Conservation (phyloP, 2,329 filamentous ascomycete species). For the Mollisia scopiformis region DNA sequence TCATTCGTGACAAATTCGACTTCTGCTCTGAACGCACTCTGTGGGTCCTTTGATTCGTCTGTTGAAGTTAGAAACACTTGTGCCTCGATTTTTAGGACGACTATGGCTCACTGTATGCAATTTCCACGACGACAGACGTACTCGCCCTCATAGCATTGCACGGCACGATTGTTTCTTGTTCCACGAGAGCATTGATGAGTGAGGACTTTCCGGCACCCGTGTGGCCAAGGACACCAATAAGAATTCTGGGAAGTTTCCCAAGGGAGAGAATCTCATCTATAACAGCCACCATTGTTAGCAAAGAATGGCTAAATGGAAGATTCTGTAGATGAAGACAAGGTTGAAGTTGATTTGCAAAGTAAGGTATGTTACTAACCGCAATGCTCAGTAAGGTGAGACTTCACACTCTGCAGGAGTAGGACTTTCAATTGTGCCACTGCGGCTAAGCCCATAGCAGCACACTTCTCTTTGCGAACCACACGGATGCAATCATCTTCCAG, state of each 20-base stretch:
- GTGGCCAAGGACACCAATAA: slow-evolving; percentile 24
- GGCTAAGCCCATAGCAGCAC: neutral
- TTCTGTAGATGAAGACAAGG: too few species aligned
- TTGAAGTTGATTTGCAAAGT: neutral
- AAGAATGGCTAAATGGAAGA: too few species aligned
- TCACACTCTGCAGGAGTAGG: neutral
- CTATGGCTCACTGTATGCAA: too few species aligned
- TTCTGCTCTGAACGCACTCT: slow-evolving; percentile 41
- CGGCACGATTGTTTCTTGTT: slow-evolving; percentile 49
- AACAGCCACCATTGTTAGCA: neutral
- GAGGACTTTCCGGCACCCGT: slow-evolving; percentile 25
- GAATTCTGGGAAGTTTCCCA: neutral
- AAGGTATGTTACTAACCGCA: neutral
- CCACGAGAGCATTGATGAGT: slow-evolving; percentile 39
- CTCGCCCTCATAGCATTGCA: slow-evolving; percentile 52
- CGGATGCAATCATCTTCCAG: neutral
- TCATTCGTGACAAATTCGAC: slow-evolving; percentile 46
- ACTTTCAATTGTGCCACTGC: neutral
- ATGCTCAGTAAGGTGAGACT: neutral
- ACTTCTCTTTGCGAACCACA: neutral
- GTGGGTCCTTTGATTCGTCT: slow-evolving; percentile 38
- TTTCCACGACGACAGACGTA: slow-evolving; percentile 49
- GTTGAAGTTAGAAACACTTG: too few species aligned
- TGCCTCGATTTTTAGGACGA: too few species aligned
- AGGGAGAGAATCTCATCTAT: neutral